phyloP scores from a whole-genome alignment of 2,329 filamentous ascomycete genomes.

The Tolypocladium paradoxum region DNA sequence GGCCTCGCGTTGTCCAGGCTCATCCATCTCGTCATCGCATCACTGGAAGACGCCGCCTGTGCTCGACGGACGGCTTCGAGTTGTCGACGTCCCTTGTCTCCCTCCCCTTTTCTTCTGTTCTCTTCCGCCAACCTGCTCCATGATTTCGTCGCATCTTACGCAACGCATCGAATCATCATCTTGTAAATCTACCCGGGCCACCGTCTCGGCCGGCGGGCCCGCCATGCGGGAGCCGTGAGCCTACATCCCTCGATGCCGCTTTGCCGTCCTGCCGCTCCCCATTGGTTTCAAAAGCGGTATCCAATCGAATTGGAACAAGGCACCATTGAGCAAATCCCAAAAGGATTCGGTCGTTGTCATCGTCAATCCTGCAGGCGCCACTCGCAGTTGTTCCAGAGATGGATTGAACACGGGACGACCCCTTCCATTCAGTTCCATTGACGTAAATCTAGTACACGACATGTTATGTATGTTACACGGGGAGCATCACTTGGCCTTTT shows the following conservation, averaged over 20 bases:
- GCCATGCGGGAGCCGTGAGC: background rate
- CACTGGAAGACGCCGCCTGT: too few species aligned
- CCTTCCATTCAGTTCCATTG: background rate
- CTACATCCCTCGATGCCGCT: background rate
- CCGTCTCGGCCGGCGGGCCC: too few species aligned
- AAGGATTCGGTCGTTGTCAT: background rate
- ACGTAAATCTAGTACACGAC: background rate
- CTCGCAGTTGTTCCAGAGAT: background rate
- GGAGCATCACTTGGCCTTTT: background rate
- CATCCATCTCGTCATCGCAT: too few species aligned
- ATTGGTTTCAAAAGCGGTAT: background rate
- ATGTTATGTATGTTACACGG: background rate
- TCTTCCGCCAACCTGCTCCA: too few species aligned
- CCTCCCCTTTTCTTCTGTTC: too few species aligned
- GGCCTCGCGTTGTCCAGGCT: too few species aligned
- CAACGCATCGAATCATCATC: too few species aligned
- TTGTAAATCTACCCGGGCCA: too few species aligned
- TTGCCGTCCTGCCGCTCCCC: background rate
- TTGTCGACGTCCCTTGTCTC: too few species aligned
- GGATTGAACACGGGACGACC: background rate
- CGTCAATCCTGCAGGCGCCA: background rate
- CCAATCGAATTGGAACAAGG: background rate
- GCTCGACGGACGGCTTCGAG: too few species aligned
- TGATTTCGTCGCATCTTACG: too few species aligned
- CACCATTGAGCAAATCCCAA: background rate